These are phyloP conservation scores for Claviceps humidiphila DNA, from an alignment of 2,329 filamentous ascomycete genomes.

Conservation along the genomic window DNA sequence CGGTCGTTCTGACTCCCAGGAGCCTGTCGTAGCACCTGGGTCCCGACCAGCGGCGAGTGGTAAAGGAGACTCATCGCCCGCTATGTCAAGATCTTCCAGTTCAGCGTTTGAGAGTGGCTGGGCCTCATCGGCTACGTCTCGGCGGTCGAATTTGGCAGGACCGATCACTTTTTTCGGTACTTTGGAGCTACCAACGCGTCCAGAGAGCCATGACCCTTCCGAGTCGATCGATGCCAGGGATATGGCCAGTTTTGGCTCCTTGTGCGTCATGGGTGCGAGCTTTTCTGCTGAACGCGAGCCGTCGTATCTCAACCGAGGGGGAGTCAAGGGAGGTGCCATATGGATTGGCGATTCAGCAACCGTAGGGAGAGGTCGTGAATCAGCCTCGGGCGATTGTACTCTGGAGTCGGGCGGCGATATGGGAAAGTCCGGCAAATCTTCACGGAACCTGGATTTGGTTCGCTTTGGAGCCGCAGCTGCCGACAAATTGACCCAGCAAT, in stretches of 20 bases:
- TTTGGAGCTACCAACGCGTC: constrained; percentile 42
- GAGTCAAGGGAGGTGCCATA: constrained; percentile 15
- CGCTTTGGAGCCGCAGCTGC: constrained; percentile 50
- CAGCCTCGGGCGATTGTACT: constrained; percentile 62
- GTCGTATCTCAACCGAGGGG: constrained; percentile 25
- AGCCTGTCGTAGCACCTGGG: constrained; percentile 18
- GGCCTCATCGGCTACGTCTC: constrained; percentile 10
- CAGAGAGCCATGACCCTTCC: constrained; percentile 90
- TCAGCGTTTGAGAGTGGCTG: too few relatives aligned
- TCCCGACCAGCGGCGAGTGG: constrained; percentile 19
- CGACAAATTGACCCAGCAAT: constrained; percentile 19
- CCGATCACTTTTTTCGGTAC: constrained; percentile 33
- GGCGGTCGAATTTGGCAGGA: constrained; percentile 19
- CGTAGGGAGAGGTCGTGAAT: constrained; percentile 23
- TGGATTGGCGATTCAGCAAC: constrained; percentile 16
- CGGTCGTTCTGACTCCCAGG: constrained; percentile 35
- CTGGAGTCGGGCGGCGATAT: constrained; percentile 76
- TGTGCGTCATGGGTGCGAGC: constrained; percentile 28
- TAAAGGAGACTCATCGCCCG: constrained; percentile 65
- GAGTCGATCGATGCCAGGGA: constrained; percentile 91
- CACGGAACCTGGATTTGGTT: constrained; percentile 80
- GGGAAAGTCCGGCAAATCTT: constrained; percentile 79
- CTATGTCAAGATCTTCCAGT: constrained; percentile 44
- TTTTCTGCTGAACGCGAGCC: constrained; percentile 31
- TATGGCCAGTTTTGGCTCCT: constrained; percentile 57